phyloP scores from a whole-genome alignment of 352 stramenopile genomes.

The Achlya hypogyna region DNA sequence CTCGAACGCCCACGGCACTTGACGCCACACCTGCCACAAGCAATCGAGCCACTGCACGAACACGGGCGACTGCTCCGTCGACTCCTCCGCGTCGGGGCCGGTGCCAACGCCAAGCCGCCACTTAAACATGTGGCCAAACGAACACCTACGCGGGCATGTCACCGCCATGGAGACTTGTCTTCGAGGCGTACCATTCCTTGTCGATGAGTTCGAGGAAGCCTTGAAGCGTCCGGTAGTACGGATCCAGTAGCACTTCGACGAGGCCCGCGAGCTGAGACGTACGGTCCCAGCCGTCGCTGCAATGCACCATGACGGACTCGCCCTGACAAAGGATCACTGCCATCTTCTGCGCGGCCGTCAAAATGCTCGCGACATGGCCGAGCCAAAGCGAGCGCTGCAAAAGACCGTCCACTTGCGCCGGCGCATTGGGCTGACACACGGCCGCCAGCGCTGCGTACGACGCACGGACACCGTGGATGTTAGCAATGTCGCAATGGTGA shows the following conservation, averaged over 20 bases:
- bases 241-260: conserved; percentile 95
- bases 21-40: conserved; percentile 94
- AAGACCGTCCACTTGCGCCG: conserved; percentile 86
- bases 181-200: conserved; percentile 98
- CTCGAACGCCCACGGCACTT: conserved; percentile 95
- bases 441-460: conserved; percentile 82
- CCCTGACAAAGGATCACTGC: conserved; percentile 91
- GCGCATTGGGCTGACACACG: conserved; percentile 87
- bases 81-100: conserved; percentile 78
- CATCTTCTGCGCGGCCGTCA: conserved; percentile 33
- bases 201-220: conserved; percentile 95
- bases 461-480: conserved; percentile 97
- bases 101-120: conserved; percentile 88
- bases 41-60: conserved; percentile 99
- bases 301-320: conserved; percentile 95
- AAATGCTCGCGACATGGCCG: conserved; percentile 63
- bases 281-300: conserved; percentile 99
- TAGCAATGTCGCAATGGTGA: conserved; percentile 97
- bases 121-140: conserved; percentile 97
- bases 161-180: background rate
- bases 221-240: conserved; percentile 94
- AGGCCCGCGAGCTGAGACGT: conserved; percentile 95
- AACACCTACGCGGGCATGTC: background rate
- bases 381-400: conserved; percentile 92
- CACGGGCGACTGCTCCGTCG: conserved; percentile 90